phyloP scores from a whole-genome alignment of 2,329 filamentous ascomycete genomes.

The Neonectria punicea region DNA sequence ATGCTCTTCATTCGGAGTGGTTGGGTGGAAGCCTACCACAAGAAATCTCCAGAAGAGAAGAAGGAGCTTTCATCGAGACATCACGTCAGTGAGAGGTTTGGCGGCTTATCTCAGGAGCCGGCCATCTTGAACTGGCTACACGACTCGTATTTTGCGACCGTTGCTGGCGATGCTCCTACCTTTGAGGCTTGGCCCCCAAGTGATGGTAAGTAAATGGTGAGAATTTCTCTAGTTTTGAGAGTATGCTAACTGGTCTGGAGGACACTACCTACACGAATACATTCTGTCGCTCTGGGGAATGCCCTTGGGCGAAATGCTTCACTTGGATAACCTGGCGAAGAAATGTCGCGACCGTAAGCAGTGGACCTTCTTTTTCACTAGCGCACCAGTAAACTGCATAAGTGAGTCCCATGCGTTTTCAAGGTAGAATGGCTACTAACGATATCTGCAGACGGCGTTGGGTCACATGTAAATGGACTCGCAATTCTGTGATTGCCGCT shows the following conservation, averaged over 20 bases:
- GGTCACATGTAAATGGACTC: neutral
- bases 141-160: conserved; percentile 64
- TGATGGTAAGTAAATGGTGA: neutral
- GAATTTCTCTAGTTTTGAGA: too few relatives aligned
- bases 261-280: conserved; percentile 55
- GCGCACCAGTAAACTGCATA: conserved; percentile 13
- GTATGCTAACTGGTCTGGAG: conserved; percentile 38
- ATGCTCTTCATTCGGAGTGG: conserved; percentile 67
- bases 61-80: conserved; percentile 37
- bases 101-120: conserved; percentile 60
- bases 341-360: conserved; percentile 47
- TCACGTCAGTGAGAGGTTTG: conserved; percentile 48
- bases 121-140: conserved; percentile 66
- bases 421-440: neutral
- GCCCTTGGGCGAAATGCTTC: conserved; percentile 61
- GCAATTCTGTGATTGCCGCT: neutral
- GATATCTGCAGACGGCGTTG: neutral
- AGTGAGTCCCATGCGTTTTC: neutral
- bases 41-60: neutral
- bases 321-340: conserved; percentile 52
- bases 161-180: conserved; percentile 64
- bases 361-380: conserved; percentile 54
- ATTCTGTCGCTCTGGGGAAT: conserved; percentile 62
- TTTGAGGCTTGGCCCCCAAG: conserved; percentile 60
- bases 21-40: conserved; percentile 57